Base-by-base conservation (phyloP, 352 stramenopile species). In the Pythium angustatum region DNA sequence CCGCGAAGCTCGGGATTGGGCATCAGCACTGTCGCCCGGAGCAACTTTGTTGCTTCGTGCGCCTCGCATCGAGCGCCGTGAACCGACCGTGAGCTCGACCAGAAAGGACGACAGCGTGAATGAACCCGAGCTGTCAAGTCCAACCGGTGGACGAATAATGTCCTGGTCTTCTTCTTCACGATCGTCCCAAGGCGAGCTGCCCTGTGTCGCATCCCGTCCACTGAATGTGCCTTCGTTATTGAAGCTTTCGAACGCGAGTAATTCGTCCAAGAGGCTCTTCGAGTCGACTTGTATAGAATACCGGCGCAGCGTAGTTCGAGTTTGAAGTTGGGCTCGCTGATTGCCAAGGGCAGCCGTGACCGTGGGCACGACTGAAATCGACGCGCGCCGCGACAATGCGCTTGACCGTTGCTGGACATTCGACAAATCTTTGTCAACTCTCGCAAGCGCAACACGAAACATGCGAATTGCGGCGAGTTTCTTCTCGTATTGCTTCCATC, bases 391-490 rank as follows among this genome's bases (percentile, higher is more conserved):
- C 14, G 34, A 5, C 26, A 22, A 43, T 12, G 14, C 1, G 11
- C 8, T 6, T 15, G 12, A 36, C 5, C 21, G 8, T 2, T 22
- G 24, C 1, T 14, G 9, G 15, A 19, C 33, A 28, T 11, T 26
- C 27, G 41, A 26, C 7, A 71, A 28, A 21, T 66, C 64, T 19
- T 49, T 15, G 11, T 64, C 48, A 1, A 65, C 54, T 21, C 40
- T 52, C 0, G 41, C 31, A 21, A 64, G 38, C 4, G 52, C 54
- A 1, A 68, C 59, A 14, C 22, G 22, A 62, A 66, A 65, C 59
- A 73, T 68, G 22, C 66, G 66, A 22, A 73, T 61, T 0, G 53
- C 66, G 1, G 66, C 52, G 17, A 73, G 49, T n/a, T 54, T 54
- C 28, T 73, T 73, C 41, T 66, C 66, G 34, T 68, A 36, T 24